Evolutionary conservation across 2,329 filamentous ascomycete species (phyloP).

Genomic region (Gnomoniopsis sp.): DNA sequence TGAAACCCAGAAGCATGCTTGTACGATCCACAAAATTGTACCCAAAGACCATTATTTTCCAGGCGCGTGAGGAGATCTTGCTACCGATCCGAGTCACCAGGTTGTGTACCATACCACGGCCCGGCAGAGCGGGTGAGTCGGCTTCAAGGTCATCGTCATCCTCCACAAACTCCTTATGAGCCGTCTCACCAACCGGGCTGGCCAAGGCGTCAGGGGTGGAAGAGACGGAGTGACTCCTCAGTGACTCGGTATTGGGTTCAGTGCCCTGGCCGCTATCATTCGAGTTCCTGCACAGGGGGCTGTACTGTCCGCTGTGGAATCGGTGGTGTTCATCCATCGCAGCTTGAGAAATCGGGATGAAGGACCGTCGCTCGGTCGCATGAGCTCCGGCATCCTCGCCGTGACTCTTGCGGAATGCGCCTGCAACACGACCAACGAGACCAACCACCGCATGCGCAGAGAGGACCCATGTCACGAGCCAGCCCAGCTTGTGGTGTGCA

Average conservation of each 20-base stretch:
- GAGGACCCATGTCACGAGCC: slow-evolving; percentile 73
- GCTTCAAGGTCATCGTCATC: slow-evolving; percentile 44
- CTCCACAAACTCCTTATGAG: slow-evolving; percentile 45
- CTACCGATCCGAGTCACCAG: slow-evolving; percentile 52
- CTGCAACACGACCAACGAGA: slow-evolving; percentile 59
- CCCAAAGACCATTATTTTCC: slow-evolving; percentile 54
- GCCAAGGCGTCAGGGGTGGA: slow-evolving; percentile 49
- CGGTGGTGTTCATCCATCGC: slow-evolving; percentile 51
- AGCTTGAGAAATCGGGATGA: slow-evolving; percentile 59
- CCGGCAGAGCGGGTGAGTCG: slow-evolving; percentile 36
- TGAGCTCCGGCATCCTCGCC: slow-evolving; percentile 8
- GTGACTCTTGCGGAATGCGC: slow-evolving; percentile 31
- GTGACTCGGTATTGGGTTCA: slow-evolving; percentile 63
- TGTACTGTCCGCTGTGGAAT: slow-evolving; percentile 32
- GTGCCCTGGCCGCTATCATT: slow-evolving; percentile 74
- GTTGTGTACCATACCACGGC: slow-evolving; percentile 46
- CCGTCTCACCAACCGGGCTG: slow-evolving; percentile 30
- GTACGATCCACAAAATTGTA: slow-evolving; percentile 72
- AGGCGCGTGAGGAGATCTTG: slow-evolving; percentile 52
- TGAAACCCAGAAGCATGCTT: slow-evolving; percentile 74
- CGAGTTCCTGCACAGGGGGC: slow-evolving; percentile 54
- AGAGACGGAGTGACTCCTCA: slow-evolving; percentile 63
- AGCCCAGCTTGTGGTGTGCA: slow-evolving; percentile 84
- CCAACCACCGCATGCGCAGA: slow-evolving; percentile 68
- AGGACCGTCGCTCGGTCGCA: slow-evolving; percentile 50